These are phyloP conservation scores for Phalaenopsis hybrid DNA, from an alignment of 116 monocot genomes.

Conservation along the genomic window DNA sequence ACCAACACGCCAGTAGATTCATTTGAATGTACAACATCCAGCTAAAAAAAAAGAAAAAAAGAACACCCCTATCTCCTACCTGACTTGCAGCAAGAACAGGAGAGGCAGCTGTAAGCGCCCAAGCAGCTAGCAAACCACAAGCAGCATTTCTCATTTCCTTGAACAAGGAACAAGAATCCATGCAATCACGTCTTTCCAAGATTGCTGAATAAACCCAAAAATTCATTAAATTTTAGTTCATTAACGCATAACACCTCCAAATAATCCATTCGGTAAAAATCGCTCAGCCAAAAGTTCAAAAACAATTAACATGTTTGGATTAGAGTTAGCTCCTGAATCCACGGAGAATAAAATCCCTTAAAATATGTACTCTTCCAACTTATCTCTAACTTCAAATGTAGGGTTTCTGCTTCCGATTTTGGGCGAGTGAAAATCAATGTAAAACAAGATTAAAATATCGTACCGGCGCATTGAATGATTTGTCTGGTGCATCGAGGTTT, in stretches of 20 bases:
- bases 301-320: background rate
- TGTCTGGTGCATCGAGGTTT: background rate
- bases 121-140: slow-evolving; percentile 74
- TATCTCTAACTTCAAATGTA: background rate
- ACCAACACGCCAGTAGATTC: too few relatives aligned
- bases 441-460: too few relatives aligned
- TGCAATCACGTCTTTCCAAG: slow-evolving; percentile 13
- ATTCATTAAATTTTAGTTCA: slow-evolving; percentile 6
- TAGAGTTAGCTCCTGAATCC: background rate
- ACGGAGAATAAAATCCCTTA: too few relatives aligned
- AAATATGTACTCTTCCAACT: too few relatives aligned
- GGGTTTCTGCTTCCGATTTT: background rate
- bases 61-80: slow-evolving; percentile 20
- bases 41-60: background rate
- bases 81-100: slow-evolving; percentile 74
- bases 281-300: too few relatives aligned
- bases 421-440: background rate
- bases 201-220: slow-evolving; percentile 23
- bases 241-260: background rate
- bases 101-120: slow-evolving; percentile 45
- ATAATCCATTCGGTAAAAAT: too few relatives aligned
- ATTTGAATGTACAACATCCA: too few relatives aligned
- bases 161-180: slow-evolving; percentile 19
- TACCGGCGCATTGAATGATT: slow-evolving; percentile 5
- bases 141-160: slow-evolving; percentile 46